A percentile compares a stretch with the other conserved stretches of the same genome.
These are phyloP conservation scores for Letharia columbiana DNA, from an alignment of 495 filamentous ascomycete genomes.

Conservation along the genomic window DNA sequence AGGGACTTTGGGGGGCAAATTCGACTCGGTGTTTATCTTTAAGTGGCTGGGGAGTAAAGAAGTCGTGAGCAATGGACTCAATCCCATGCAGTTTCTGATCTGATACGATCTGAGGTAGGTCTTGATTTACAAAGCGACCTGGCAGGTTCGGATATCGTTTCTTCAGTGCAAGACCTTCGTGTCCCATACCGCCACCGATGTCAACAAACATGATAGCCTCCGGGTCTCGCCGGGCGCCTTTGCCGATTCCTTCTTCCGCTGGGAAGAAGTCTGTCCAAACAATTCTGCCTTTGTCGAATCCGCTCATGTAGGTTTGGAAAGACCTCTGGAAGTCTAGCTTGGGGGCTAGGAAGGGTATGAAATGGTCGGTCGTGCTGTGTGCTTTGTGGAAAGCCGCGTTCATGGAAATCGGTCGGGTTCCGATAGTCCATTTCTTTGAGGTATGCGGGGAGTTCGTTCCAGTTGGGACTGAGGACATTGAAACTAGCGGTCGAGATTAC, in stretches of 20 bases:
- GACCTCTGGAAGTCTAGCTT: constrained; percentile 31
- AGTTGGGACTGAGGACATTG: constrained; percentile 27
- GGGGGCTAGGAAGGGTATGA: constrained; percentile 34
- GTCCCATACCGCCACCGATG: constrained; percentile 46
- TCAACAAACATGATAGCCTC: constrained; percentile 40
- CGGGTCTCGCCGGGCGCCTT: constrained; percentile 17
- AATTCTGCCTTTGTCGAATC: neutral
- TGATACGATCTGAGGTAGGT: constrained; percentile 19
- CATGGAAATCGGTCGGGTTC: constrained; percentile 29
- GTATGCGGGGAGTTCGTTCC: constrained; percentile 27
- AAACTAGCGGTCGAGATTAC: constrained; percentile 26
- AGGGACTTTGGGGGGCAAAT: neutral
- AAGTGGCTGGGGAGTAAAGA: constrained; percentile 39
- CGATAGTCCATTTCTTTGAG: constrained; percentile 35
- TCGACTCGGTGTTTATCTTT: constrained; percentile 8
- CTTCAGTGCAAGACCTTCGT: constrained; percentile 40
- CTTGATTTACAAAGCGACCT: constrained; percentile 31
- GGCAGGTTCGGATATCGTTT: constrained; percentile 35
- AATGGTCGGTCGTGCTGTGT: constrained; percentile 33
- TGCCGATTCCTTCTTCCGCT: constrained; percentile 4
- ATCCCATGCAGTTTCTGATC: constrained; percentile 35
- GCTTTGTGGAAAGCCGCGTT: constrained; percentile 39
- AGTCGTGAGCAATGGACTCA: constrained; percentile 37
- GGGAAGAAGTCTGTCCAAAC: constrained; percentile 36
- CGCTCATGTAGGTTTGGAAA: constrained; percentile 35